phyloP scores from a whole-genome alignment of 495 filamentous ascomycete species.

The Aspergillus campestris region DNA sequence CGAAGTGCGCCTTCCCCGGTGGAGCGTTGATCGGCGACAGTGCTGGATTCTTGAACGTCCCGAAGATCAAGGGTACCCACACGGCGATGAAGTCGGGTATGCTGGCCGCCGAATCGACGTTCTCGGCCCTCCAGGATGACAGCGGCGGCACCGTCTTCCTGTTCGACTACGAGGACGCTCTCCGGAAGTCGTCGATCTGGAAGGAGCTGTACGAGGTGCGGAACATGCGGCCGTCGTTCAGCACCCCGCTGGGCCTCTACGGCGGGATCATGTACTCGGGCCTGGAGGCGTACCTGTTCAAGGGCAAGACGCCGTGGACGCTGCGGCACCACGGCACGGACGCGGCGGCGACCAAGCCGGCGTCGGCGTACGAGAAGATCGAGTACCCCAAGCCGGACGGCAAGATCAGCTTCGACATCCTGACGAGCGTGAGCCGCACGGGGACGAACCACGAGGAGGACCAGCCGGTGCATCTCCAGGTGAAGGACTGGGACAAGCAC shows the following conservation, averaged over 20 bases:
- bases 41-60: conserved; percentile 94
- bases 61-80: conserved; percentile 97
- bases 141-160: conserved; percentile 72
- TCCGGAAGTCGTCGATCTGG: conserved; percentile 87
- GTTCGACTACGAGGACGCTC: conserved; percentile 84
- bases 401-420: conserved; percentile 86
- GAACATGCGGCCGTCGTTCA: conserved; percentile 95
- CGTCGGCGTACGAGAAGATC: conserved; percentile 75
- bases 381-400: conserved; percentile 96
- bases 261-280: conserved; percentile 92
- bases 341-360: conserved; percentile 65
- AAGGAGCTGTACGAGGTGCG: conserved; percentile 89
- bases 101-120: conserved; percentile 88
- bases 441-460: conserved; percentile 99
- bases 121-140: conserved; percentile 55
- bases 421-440: conserved; percentile 87
- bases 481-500: conserved; percentile 90
- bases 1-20: conserved; percentile 91
- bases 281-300: conserved; percentile 79
- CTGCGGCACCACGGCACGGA: conserved; percentile 66
- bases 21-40: conserved; percentile 94
- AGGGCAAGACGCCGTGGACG: conserved; percentile 86
- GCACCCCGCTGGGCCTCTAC: conserved; percentile 70
- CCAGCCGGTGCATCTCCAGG: conserved; percentile 91
- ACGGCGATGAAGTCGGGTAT: conserved; percentile 97